Evolutionary conservation across 345 rosid genomes (phyloP).

Genomic region (Ricinus communis): DNA sequence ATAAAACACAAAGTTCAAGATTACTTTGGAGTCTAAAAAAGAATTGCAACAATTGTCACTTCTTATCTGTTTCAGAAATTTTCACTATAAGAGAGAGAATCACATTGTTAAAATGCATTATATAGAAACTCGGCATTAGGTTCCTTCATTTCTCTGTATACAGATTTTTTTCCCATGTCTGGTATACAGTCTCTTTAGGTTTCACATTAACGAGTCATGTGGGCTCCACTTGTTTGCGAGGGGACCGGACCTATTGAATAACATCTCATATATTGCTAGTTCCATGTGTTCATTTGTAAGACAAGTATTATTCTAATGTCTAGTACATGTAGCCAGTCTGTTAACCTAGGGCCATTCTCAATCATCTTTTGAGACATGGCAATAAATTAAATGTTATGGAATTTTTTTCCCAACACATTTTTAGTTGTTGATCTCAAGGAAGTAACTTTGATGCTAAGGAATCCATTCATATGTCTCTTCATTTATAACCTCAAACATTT

Average conservation of each 20-base stretch:
- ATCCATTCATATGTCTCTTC: neutral
- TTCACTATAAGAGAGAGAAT: neutral
- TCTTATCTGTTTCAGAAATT: too few relatives aligned
- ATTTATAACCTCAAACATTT: neutral
- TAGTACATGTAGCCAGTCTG: neutral
- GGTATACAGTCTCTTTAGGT: neutral
- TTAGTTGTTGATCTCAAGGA: too few relatives aligned
- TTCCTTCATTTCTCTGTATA: neutral
- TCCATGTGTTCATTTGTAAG: neutral
- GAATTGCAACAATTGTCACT: too few relatives aligned
- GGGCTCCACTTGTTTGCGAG: too few relatives aligned
- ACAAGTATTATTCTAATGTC: neutral
- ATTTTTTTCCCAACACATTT: too few relatives aligned
- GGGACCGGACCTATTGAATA: too few relatives aligned
- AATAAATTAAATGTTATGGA: too few relatives aligned
- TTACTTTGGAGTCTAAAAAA: too few relatives aligned
- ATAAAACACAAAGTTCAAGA: too few relatives aligned
- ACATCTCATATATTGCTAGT: neutral
- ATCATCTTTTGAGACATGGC: too few relatives aligned
- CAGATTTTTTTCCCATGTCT: neutral
- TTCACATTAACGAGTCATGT: neutral
- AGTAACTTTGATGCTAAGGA: neutral
- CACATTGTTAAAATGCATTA: neutral
- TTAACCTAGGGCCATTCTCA: too few relatives aligned
- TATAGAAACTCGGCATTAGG: neutral